Base-by-base conservation (phyloP, 352 stramenopile genomes). In the Globisporangium sylvaticum region DNA sequence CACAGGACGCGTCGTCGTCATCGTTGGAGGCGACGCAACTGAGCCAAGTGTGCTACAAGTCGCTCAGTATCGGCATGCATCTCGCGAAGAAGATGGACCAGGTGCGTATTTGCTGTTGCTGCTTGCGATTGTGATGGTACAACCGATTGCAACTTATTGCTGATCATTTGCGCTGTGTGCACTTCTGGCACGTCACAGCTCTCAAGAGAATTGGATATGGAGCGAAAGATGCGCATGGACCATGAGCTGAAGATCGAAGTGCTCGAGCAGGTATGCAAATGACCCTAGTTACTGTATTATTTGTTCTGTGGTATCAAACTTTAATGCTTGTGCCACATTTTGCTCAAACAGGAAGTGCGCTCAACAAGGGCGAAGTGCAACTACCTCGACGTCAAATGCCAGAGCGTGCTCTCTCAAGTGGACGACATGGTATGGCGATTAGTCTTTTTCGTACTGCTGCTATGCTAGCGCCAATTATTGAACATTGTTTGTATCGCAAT, bases 21-120 rank as follows among this genome's bases (percentile, higher is more conserved):
- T 46, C 15, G 10, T 46, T 46, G 39, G 39, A 46, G 39, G 15
- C 39, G 39, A n/a, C 14, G 5, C 39, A 46, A 9, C 68, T 83
- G 29, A 71, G 73, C 39, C 65, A 78, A 20, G 67, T 80, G 12
- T 83, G 76, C 31, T 83, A 75, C 61, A 83, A 79, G 60, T 83
- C 76, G 3, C 64, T 80, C 27, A 61, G 68, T 39, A 75, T 83
- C 27, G 71, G 76, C 3, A 52, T 80, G 20, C 54, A 73, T 0
- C 42, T 83, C 32, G 39, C 73, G 20, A 65, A 58, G 24, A 80
- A 73, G 56, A 64, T 83, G 59, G 73, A 83, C 39, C 61, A 65
- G 68, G 76, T 83, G 66, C 20, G 66, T 55, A 20, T 20, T 5
- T 55, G 3, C 31, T 34, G 14, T 44, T 15, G 12, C 14, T 44